phyloP scores from a whole-genome alignment of 2,329 filamentous ascomycete genomes.

The Magnaporthiopsis poae region DNA sequence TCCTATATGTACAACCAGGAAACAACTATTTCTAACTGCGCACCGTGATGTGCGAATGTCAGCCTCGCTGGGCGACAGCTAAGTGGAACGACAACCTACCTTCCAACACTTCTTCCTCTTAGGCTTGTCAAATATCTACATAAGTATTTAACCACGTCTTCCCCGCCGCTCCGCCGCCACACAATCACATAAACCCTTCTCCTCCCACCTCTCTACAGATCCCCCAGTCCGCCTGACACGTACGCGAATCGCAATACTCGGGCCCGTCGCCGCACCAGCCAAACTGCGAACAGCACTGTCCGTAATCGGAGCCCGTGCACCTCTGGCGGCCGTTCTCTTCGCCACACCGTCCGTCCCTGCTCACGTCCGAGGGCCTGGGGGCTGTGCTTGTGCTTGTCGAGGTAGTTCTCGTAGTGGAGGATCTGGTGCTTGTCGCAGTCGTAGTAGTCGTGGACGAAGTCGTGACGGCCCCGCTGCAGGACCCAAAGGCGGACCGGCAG shows the following conservation, averaged over 20 bases:
- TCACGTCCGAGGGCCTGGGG: background rate
- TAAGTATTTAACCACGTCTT: background rate
- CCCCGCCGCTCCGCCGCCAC: too few relatives aligned
- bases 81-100: too few relatives aligned
- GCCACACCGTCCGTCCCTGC: constrained; percentile 5
- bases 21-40: too few relatives aligned
- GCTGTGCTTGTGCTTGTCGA: background rate
- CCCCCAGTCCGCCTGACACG: constrained; percentile 3
- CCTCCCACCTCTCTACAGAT: background rate
- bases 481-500: constrained; percentile 11
- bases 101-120: too few relatives aligned
- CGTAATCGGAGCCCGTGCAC: constrained; percentile 4
- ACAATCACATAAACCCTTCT: background rate
- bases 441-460: background rate
- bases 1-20: too few relatives aligned
- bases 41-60: too few relatives aligned
- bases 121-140: background rate
- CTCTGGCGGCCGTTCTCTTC: constrained; percentile 1
- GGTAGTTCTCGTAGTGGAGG: background rate
- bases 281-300: constrained; percentile 9
- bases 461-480: constrained; percentile 7
- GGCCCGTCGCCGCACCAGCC: constrained; percentile 5
- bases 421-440: background rate
- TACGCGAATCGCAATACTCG: constrained; percentile 1
- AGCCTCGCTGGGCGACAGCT: too few relatives aligned